phyloP scores from a whole-genome alignment of 495 filamentous ascomycete species.

The Aspergillus sclerotioniger region DNA sequence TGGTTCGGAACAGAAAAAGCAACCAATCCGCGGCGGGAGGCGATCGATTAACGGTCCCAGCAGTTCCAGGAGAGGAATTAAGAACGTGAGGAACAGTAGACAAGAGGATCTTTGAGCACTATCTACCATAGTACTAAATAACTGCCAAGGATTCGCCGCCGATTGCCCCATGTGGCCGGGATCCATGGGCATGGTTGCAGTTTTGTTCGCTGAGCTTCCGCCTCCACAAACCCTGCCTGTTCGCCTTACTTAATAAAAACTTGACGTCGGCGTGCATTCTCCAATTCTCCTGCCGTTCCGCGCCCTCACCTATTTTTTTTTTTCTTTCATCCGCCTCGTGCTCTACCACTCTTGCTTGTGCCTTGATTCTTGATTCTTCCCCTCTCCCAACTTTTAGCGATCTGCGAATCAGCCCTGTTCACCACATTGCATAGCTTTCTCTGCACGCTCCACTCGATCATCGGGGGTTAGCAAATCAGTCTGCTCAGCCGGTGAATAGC shows the following conservation, averaged over 20 bases:
- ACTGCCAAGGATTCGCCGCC: background rate
- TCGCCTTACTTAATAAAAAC: conserved; percentile 25
- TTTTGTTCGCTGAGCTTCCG: too few species aligned
- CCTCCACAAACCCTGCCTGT: background rate
- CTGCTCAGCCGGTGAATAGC: too few species aligned
- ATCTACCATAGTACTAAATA: too few species aligned
- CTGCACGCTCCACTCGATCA: conserved; percentile 11
- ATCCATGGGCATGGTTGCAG: background rate
- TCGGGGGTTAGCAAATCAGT: conserved; percentile 9
- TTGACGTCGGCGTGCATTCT: conserved; percentile 12
- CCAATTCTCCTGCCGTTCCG: background rate
- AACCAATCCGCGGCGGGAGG: background rate
- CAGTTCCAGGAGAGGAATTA: too few species aligned
- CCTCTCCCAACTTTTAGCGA: background rate
- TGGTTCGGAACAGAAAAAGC: background rate
- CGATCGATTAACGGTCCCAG: background rate
- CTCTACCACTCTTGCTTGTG: background rate
- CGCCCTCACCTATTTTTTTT: background rate
- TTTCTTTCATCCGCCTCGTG: background rate
- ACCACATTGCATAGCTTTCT: conserved; percentile 7
- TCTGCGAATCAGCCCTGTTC: conserved; percentile 5
- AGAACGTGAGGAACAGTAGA: too few species aligned
- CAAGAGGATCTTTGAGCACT: too few species aligned
- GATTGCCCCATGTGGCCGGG: background rate
- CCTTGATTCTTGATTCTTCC: too few species aligned